A percentile compares a stretch with the other conserved stretches of the same genome.
phyloP scores from a whole-genome alignment of 805 yeast species.

The Ogataea kodamae region DNA sequence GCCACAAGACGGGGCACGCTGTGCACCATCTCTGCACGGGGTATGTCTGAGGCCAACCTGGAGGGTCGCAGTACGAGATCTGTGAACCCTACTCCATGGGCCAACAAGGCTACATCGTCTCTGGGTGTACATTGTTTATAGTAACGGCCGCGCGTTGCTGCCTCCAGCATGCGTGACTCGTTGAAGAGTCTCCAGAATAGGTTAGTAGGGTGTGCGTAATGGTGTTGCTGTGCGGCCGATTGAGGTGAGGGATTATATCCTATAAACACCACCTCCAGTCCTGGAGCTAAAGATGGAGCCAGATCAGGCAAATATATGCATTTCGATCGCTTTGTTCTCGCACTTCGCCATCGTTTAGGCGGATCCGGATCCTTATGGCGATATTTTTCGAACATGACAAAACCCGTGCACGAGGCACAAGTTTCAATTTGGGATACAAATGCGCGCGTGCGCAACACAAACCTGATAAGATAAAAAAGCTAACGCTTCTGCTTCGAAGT shows the following conservation, averaged over 20 bases:
- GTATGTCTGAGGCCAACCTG: slow-evolving; percentile 51
- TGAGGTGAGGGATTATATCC: slow-evolving; percentile 73
- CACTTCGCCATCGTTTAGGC: no score
- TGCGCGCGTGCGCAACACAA: slow-evolving; percentile 5
- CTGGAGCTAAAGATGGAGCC: slow-evolving; percentile 19
- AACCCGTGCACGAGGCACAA: background rate
- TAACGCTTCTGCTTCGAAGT: background rate
- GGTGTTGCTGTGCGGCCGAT: slow-evolving; percentile 60
- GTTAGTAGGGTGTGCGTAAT: slow-evolving; percentile 70
- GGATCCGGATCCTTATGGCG: slow-evolving; percentile 1
- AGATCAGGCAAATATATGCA: slow-evolving; percentile 13
- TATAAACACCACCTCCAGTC: slow-evolving; percentile 48
- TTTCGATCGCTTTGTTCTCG: no score
- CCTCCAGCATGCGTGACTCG: slow-evolving; percentile 43
- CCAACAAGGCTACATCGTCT: slow-evolving; percentile 30
- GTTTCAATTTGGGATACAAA: no score
- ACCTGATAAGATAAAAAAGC: slow-evolving; percentile 3
- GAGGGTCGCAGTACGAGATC: slow-evolving; percentile 69
- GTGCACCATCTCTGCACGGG: slow-evolving; percentile 46
- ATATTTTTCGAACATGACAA: slow-evolving; percentile 5
- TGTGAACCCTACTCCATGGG: slow-evolving; percentile 60
- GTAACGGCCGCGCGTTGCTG: slow-evolving; percentile 6
- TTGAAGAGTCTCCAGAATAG: slow-evolving; percentile 64
- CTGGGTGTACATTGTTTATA: slow-evolving; percentile 9
- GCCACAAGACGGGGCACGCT: slow-evolving; percentile 51